These are phyloP conservation scores for Apium graveolens DNA, from an alignment of 129 eudicot species.

Conservation along the genomic window DNA sequence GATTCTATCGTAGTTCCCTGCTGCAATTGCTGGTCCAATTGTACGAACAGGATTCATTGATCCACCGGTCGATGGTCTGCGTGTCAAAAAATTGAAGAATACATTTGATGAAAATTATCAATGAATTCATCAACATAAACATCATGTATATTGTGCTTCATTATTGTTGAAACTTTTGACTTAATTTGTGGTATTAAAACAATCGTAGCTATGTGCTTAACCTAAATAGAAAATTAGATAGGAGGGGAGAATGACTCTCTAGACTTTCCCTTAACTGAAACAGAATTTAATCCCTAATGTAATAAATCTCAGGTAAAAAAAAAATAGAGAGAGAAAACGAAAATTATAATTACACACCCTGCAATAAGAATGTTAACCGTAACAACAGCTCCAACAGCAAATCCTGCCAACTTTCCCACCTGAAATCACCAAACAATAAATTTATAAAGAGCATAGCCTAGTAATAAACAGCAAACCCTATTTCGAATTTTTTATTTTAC, in stretches of 20 bases:
- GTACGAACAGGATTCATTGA: conserved; percentile 94
- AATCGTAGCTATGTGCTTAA: background rate
- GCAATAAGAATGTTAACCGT: conserved; percentile 85
- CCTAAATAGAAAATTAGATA: background rate
- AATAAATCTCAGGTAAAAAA: no score
- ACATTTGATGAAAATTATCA: background rate
- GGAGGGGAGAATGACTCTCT: background rate
- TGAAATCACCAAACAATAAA: conserved; percentile 9
- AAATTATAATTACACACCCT: conserved; percentile 42
- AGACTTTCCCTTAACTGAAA: background rate
- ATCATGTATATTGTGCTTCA: background rate
- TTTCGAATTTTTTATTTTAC: background rate
- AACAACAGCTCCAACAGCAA: conserved; percentile 90
- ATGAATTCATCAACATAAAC: no score
- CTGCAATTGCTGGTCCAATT: conserved; percentile 82
- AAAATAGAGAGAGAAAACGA: no score
- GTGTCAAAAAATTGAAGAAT: background rate
- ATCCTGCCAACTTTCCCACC: conserved; percentile 91
- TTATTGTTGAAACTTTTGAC: background rate
- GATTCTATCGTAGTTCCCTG: conserved; percentile 64
- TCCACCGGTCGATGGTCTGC: conserved; percentile 66
- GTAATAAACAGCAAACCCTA: background rate
- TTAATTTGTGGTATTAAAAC: background rate
- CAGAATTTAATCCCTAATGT: background rate
- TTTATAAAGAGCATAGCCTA: background rate